Base-by-base conservation (phyloP, 129 eudicot genomes). In the Scalesia atractyloides region DNA sequence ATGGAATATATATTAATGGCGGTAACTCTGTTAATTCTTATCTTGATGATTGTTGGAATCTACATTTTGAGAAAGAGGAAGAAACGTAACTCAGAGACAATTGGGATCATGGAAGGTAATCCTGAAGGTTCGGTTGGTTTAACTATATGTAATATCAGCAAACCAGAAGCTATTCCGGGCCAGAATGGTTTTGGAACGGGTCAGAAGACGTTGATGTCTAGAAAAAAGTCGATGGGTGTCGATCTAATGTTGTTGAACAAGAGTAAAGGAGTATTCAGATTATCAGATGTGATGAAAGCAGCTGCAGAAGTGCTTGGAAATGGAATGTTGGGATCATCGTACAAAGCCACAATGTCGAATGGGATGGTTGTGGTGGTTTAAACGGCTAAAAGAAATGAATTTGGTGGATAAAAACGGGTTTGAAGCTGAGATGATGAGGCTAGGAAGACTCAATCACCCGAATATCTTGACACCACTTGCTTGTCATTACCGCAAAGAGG, bases 281-380 rank as follows among this genome's bases (percentile, higher is more conserved):
- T 87, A 75, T 68, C 82, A 11, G 96, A 93, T 79, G 73, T 93
- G 72, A 84, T 93, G 98, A 89, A 73, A 76, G 91, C 96, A 5
- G 77, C 91, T 5, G 96, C 98, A 0, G 90, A 89, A 75, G 95
- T 89, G 54, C 83, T 93, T 9, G 96, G 92, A 9, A 87, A 84
- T 36, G 95, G 92, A 17, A 37, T 76, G 30, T n/a, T 89, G 74
- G 95, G 96, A 15, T 87, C 96, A 13, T 81, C 92, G 0, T 93
- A 90, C 58, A 94, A 90, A 86, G 96, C 95, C 20, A 57, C 37
- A 33, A 84, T 94, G 96, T 59, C 82, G 1, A 76, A 58, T 37
- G 93, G 89, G 61, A 52, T 81, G 76, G 53, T 71, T 0, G 87
- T 94, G 49, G 97, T 83, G 36, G 97, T 94, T 94, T 26, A 94